Conservation (phyloP, 306 rosid species). For the Malus sieversii region DNA sequence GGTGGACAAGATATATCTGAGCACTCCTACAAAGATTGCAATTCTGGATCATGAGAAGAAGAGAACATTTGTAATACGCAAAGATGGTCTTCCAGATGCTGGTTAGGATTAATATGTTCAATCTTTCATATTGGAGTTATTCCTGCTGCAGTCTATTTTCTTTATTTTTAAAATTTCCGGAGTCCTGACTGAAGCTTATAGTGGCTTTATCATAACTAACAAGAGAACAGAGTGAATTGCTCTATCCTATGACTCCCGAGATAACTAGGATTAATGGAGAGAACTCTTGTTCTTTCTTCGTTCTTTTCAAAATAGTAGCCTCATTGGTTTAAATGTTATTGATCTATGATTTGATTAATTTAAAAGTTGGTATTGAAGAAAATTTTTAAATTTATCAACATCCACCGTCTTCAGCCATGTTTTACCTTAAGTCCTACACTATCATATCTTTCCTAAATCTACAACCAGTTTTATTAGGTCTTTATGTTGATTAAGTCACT, state of each 20-base stretch:
- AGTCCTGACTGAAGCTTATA: not conserved
- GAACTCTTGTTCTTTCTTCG: not conserved
- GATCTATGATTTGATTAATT: not conserved
- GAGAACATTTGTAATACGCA: conserved; percentile 86
- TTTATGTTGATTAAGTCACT: not conserved
- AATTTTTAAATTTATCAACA: too few species aligned
- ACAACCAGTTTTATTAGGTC: not conserved
- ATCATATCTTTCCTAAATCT: not conserved
- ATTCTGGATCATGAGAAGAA: conserved; percentile 95
- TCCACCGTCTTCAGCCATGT: not conserved
- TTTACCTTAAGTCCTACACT: not conserved
- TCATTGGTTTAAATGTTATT: too few species aligned
- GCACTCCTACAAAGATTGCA: conserved; percentile 92
- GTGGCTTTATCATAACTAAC: not conserved
- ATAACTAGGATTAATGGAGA: not conserved
- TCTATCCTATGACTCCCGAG: not conserved
- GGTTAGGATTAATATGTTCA: conserved; percentile 46
- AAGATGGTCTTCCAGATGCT: conserved; percentile 99
- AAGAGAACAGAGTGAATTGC: not conserved
- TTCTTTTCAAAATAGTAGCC: not conserved
- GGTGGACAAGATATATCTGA: conserved; percentile 93
- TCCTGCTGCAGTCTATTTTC: not conserved
- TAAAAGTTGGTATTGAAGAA: not conserved
- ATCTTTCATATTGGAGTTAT: not conserved
- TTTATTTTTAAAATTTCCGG: not conserved